Evolutionary conservation across 129 eudicot genomes (phyloP), one percentile per base, ranked within the genome.

Genomic region (Chrysanthemum lavandulifolium): DNA sequence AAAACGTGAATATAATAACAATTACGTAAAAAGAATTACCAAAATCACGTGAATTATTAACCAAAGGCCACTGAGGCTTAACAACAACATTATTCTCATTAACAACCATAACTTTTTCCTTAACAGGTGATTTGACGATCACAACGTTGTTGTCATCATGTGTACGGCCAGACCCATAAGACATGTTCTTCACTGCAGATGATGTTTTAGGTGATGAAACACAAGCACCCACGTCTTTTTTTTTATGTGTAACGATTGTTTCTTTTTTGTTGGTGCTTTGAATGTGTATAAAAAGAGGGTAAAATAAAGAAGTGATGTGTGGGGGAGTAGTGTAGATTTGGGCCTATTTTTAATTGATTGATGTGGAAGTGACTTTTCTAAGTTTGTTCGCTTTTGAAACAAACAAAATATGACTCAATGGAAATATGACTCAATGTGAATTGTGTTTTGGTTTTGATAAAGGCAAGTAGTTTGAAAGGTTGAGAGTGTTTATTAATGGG

Each of bases 61-160:
- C 67, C n/a, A 77, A 72, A 55, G 73, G 77, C 58, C 47, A 72
- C 73, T 78, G 82, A 54, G 82, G 82, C 58, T 78, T 78, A 78
- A 78, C 81, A 40, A 71, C 65, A 69, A 69, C 76, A 52, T 77
- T 61, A 52, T 77, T 61, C 18, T 65, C 81, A 61, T 70, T 11
- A 25, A 77, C 43, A 65, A 77, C 47, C 72, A 36, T 72, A 71
- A 33, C 72, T 40, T 56, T 78, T 64, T 78, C 67, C 49, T 64
- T 78, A 4, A 65, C 15, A 13, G 77, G 82, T 2, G 77, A 78
- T 2, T 21, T 43, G 4, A 23, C 40, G 56, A 78, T 71, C 59
- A 25, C 21, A 6, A 43, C 47, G 18, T 66, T 61, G 36, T 60
- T 21, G 15, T 63, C 58, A 31, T 63, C 60, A n/a, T 47, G 33